Percentiles rank a stretch among this genome's conserved stretches.
phyloP scores from a whole-genome alignment of 192 early-diverging fungal genomes.

The Coemansia sp. region DNA sequence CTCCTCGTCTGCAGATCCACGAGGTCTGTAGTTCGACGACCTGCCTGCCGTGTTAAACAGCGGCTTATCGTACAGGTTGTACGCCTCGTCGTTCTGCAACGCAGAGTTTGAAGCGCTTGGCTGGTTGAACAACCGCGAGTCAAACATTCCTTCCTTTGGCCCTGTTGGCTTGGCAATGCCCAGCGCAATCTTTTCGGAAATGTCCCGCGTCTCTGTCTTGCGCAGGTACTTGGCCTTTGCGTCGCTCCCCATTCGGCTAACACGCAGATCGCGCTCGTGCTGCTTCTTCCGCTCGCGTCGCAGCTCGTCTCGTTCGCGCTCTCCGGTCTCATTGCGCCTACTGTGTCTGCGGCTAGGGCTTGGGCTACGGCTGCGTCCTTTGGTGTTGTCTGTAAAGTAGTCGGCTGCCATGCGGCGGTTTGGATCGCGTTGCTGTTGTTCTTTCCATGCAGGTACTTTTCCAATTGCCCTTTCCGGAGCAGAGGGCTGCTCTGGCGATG shows the following conservation, averaged over 20 bases:
- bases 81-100: constrained; percentile 89
- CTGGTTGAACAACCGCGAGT: constrained; percentile 94
- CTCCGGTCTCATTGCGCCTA: constrained; percentile 35
- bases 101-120: constrained; percentile 79
- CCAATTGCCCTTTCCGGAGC: background rate
- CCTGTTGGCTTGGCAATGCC: constrained; percentile 91
- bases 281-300: constrained; percentile 81
- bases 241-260: constrained; percentile 86
- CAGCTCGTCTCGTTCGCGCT: constrained; percentile 80
- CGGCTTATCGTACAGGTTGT: constrained; percentile 95
- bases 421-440: constrained; percentile 10
- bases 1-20: constrained; percentile 59
- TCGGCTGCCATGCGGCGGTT: constrained; percentile 28
- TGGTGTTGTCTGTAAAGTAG: constrained; percentile 18
- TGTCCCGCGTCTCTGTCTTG: constrained; percentile 78
- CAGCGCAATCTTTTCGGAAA: constrained; percentile 98
- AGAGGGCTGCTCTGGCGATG: constrained; percentile 4
- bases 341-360: constrained; percentile 11
- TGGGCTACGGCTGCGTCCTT: constrained; percentile 9
- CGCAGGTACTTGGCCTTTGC: constrained; percentile 71
- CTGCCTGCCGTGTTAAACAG: constrained; percentile 71
- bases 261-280: constrained; percentile 81
- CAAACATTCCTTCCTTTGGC: constrained; percentile 89
- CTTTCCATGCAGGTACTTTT: background rate
- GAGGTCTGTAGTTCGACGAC: constrained; percentile 80